Conservation (phyloP, 2,329 filamentous ascomycete genomes). For the Aspergillus proliferans region DNA sequence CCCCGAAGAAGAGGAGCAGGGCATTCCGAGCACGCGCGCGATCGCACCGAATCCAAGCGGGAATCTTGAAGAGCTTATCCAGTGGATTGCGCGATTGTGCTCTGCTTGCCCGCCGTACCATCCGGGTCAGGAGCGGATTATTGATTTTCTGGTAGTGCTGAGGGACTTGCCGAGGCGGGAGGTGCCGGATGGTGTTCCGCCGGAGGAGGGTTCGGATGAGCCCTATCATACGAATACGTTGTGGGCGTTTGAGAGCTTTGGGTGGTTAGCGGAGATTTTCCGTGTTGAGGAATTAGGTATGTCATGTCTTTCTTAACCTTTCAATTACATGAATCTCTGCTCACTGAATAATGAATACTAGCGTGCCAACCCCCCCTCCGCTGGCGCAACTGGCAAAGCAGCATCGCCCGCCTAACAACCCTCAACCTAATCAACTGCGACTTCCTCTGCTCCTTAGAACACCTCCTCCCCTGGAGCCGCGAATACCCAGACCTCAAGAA, state of each 20-base stretch:
- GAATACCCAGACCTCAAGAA: neutral
- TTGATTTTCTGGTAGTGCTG: neutral
- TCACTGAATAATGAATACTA: neutral
- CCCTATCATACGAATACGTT: neutral
- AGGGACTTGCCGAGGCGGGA: neutral
- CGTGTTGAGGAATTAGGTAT: neutral
- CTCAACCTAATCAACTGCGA: neutral
- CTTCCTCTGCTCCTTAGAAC: neutral
- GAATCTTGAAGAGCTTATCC: neutral
- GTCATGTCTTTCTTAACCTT: neutral
- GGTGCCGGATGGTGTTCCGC: neutral
- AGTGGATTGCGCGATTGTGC: neutral
- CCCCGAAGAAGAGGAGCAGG: neutral
- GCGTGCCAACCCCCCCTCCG: neutral
- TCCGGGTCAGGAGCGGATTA: neutral
- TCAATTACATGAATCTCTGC: neutral
- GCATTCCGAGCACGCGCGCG: neutral
- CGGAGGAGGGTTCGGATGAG: neutral
- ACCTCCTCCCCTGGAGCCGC: neutral
- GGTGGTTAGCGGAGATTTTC: neutral
- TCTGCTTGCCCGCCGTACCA: neutral
- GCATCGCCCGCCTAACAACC: neutral
- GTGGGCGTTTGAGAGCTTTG: neutral
- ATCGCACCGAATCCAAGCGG: neutral
- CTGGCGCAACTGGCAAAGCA: neutral